Percentiles rank a stretch among this genome's conserved stretches.
Evolutionary conservation across 805 yeast species (phyloP).

Genomic region (Metschnikowia colocasiae): DNA sequence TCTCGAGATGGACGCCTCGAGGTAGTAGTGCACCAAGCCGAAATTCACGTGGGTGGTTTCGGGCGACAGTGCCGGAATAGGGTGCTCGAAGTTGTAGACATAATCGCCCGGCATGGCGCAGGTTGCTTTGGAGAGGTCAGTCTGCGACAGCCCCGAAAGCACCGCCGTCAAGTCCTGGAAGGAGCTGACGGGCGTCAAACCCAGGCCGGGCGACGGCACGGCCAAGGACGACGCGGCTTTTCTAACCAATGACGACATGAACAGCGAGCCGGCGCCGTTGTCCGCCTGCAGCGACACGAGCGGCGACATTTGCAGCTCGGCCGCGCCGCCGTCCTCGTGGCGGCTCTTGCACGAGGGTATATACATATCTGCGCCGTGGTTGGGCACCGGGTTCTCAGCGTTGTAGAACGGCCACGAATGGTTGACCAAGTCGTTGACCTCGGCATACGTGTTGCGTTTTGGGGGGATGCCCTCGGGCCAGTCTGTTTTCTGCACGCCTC

Average conservation of each 20-base stretch:
- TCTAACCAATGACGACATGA: conserved; percentile 24
- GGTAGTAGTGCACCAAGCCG: conserved; percentile 69
- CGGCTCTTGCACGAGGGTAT: conserved; percentile 10
- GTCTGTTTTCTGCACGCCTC: conserved; percentile 74
- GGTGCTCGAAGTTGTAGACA: conserved; percentile 86
- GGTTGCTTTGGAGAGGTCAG: conserved; percentile 37
- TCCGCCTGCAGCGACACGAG: conserved; percentile 27
- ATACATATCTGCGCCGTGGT: conserved; percentile 49
- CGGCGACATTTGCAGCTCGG: conserved; percentile 31
- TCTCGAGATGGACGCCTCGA: conserved; percentile 70
- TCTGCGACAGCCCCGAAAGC: conserved; percentile 21
- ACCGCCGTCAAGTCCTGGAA: conserved; percentile 24
- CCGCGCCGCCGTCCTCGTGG: background rate
- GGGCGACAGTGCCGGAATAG: conserved; percentile 76
- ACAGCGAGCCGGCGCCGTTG: conserved; percentile 20
- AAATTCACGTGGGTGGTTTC: conserved; percentile 76
- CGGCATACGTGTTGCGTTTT: conserved; percentile 62
- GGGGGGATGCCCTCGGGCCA: conserved; percentile 99
- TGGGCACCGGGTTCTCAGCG: conserved; percentile 20
- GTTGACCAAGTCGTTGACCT: conserved; percentile 59
- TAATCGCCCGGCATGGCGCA: conserved; percentile 71
- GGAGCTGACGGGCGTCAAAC: conserved; percentile 23
- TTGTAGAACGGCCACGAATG: conserved; percentile 91
- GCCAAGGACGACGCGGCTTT: conserved; percentile 29
- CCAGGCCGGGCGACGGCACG: conserved; percentile 3